A percentile compares a stretch with the other conserved stretches of the same genome.
These are phyloP conservation scores for Mayamaea pseudoterrestris DNA, from an alignment of 108 stramenopile species.

Conservation along the genomic window DNA sequence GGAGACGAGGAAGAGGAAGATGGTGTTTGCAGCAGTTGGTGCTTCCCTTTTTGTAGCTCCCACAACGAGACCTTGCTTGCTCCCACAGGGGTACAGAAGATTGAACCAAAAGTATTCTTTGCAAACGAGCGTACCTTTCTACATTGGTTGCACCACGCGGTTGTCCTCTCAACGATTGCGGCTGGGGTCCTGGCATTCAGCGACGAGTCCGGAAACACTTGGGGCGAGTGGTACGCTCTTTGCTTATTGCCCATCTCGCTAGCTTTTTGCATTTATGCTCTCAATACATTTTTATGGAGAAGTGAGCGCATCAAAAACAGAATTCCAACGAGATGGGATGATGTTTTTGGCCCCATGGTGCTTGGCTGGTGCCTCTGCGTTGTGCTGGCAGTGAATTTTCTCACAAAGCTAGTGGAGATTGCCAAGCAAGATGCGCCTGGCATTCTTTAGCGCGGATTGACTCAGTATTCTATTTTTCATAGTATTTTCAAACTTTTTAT, in stretches of 20 bases:
- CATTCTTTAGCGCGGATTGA: too few relatives aligned
- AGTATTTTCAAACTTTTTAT: too few relatives aligned
- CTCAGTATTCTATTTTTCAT: too few relatives aligned
- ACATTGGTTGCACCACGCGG: slow-evolving; percentile 86
- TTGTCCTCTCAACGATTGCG: slow-evolving; percentile 72
- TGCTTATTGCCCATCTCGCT: slow-evolving; percentile 63
- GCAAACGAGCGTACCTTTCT: slow-evolving; percentile 96
- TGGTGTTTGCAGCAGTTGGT: slow-evolving; percentile 41
- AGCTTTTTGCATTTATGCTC: slow-evolving; percentile 73
- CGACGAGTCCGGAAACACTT: slow-evolving; percentile 29
- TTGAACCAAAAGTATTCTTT: slow-evolving; percentile 96
- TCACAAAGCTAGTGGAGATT: slow-evolving; percentile 41
- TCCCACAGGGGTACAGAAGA: slow-evolving; percentile 86
- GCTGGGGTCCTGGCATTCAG: slow-evolving; percentile 78
- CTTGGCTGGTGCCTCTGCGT: slow-evolving; percentile 51
- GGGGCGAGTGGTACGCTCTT: slow-evolving; percentile 76
- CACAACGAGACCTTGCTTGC: slow-evolving; percentile 52
- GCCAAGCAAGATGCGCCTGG: slow-evolving; percentile 13
- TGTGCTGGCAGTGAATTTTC: slow-evolving; percentile 61
- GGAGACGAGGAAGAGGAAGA: slow-evolving; percentile 33
- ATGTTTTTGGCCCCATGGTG: slow-evolving; percentile 73
- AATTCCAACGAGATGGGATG: slow-evolving; percentile 85
- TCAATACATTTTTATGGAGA: slow-evolving; percentile 74
- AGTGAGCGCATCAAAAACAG: slow-evolving; percentile 73
- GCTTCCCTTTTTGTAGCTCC: slow-evolving; percentile 66